Evolutionary conservation across 768 basidiomycete species (phyloP), one percentile per base, ranked within the genome.

Genomic region (Kondoa malvinella): DNA sequence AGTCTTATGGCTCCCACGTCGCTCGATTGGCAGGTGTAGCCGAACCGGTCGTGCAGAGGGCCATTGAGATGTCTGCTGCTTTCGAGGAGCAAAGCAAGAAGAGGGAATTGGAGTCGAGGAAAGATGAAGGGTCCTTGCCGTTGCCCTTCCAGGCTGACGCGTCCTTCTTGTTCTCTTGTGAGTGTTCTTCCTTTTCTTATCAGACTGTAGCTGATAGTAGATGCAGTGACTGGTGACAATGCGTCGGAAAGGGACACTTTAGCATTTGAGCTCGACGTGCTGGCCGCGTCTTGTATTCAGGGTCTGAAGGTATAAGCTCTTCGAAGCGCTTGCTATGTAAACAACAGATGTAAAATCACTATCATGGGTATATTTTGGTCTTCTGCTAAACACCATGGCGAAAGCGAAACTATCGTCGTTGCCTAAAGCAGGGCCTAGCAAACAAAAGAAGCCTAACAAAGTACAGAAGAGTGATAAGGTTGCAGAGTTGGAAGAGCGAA

Each of bases 1-100:
- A 87, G 21, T 91, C 90, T 0, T 92, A 92, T 73, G 91, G 89
- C 8, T 91, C 91, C 0, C 91, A 94, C 74, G 94, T 97, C 57
- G 95, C 95, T 31, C 88, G 86, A 72, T 82, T 99, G 58, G 95
- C 94, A 57, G 50, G 59, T 4, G 16, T 33, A 1, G 14, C 1
- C 64, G 70, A 70, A n/a, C 81, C 83, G 4, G 88, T 99, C 17
- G 90, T 99, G 56, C 81, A 87, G 69, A 84, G 95, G 2, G 95
- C 95, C 2, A 90, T 92, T 71, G 77, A 83, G 29, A 84, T 97
- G 60, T 95, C 92, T 16, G 83, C 83, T 71, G 84, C 92, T 73
- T 97, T 97, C 81, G 87, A 86, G 73, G 86, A 86, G 72, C 83
- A 85, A 70, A 88, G 73, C 80, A 82, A 69, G 85, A 84, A 75